These are phyloP conservation scores for Alloteropsis semialata DNA, from an alignment of 176 grass and related monocot species.

Conservation along the genomic window DNA sequence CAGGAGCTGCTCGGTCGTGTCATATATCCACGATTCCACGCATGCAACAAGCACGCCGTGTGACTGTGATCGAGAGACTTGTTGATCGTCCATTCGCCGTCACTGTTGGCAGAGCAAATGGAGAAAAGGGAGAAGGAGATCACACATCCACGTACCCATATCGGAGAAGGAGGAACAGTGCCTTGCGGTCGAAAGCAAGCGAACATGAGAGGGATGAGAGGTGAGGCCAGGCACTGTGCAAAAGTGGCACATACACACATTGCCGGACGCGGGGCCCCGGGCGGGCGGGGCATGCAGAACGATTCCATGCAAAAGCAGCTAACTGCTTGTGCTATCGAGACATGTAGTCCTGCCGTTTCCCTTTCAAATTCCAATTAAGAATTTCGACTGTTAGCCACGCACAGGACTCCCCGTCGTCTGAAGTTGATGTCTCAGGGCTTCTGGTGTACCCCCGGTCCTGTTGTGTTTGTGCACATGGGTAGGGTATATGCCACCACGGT, in stretches of 20 bases:
- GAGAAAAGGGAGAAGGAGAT: background rate
- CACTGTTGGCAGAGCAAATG: background rate
- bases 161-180: background rate
- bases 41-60: background rate
- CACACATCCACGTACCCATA: background rate
- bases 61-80: background rate
- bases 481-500: background rate
- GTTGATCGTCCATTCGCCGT: background rate
- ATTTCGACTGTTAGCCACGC: constrained; percentile 19
- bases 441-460: background rate
- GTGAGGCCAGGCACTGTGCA: background rate
- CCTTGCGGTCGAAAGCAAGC: background rate
- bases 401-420: constrained; percentile 17
- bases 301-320: constrained; percentile 39
- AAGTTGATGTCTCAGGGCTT: constrained; percentile 14
- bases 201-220: background rate
- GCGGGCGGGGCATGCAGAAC: background rate
- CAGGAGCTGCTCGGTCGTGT: background rate
- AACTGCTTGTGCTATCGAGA: constrained; percentile 22
- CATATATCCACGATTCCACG: background rate
- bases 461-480: background rate
- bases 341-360: constrained; percentile 19
- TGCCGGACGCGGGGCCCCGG: background rate
- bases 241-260: background rate
- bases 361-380: constrained; percentile 27